Conservation (phyloP, 441 rosid species). For the Populus hybrid region DNA sequence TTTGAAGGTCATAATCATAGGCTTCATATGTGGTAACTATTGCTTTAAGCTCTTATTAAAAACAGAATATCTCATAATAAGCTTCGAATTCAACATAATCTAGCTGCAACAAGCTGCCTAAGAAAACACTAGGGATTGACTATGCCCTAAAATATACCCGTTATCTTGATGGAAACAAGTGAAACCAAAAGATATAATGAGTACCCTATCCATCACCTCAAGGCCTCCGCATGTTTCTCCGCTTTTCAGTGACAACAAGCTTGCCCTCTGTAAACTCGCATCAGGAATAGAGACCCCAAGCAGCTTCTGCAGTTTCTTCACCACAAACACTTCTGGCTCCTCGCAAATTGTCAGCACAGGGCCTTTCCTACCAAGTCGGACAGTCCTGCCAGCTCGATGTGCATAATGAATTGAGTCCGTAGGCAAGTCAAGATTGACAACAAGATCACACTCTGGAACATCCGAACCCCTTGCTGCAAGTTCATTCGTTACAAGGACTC, state of each 20-base stretch:
- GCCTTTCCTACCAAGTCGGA: constrained; percentile 27
- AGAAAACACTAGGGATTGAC: neutral
- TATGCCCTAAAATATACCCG: neutral
- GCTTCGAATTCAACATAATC: neutral
- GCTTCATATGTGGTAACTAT: neutral
- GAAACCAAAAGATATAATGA: neutral
- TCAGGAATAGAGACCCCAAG: constrained; percentile 57
- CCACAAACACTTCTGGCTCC: constrained; percentile 72
- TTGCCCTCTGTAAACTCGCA: constrained; percentile 87
- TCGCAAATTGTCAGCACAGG: too few species aligned
- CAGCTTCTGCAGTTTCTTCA: constrained; percentile 82
- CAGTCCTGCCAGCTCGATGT: constrained; percentile 82
- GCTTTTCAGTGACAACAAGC: constrained; percentile 51
- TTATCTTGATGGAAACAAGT: neutral
- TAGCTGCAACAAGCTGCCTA: neutral
- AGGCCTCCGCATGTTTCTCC: constrained; percentile 23
- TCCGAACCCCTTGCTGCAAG: constrained; percentile 94
- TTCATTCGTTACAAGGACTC: constrained; percentile 82
- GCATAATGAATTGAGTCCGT: constrained; percentile 64
- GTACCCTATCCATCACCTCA: constrained; percentile 10
- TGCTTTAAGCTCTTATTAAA: neutral
- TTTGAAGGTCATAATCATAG: neutral
- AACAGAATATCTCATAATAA: neutral
- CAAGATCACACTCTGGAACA: constrained; percentile 88
- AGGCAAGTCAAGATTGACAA: constrained; percentile 79